Base-by-base conservation (phyloP, 192 early-diverging fungal genomes). In the Coemansia guatemalensis region DNA sequence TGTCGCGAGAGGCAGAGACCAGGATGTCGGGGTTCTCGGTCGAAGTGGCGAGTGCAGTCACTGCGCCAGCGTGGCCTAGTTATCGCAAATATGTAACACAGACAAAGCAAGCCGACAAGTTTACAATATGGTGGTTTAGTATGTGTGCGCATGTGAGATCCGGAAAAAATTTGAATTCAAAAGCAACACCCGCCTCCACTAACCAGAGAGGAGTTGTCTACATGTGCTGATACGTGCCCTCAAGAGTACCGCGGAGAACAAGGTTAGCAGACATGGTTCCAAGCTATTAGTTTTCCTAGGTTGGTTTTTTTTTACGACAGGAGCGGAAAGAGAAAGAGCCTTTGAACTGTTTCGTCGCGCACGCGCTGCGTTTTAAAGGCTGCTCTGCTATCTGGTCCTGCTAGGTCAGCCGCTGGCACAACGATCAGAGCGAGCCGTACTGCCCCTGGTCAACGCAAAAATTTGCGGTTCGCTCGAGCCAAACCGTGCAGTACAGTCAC, bases 1-100 rank as follows among this genome's bases (percentile, higher is more conserved):
- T 99, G 90, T 98, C 94, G 83, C 97, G 93, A 61, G 97, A 99
- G 44, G 93, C 90, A 60, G 97, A 95, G 82, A 99, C 86, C 68
- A 99, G 86, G 85, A 95, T 94, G 85, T 98, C 93, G 65, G 94
- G 95, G 78, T 88, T 83, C 89, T 98, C 97, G 58, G 90, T 86
- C 62, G 93, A 89, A 83, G 97, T 99, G 82, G 96, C 95, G 71
- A 99, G 92, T 78, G 95, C 90, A 68, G 97, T 99, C 82, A 99
- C 93, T 85, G 91, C 92, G 65, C 87, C 89, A 72, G 74, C 78
- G 85, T 95, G 94, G 69, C 93, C 93, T 81, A 81, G 2, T 39
- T 18, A 47, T 8, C 11, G 11, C 18, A 48, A 49, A 51, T 2
- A 17, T 4, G 12, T 8, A 3, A 18, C 39, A 65, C 48, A 62